phyloP scores from a whole-genome alignment of 2,329 filamentous ascomycete species.

The Sclerotinia borealis region DNA sequence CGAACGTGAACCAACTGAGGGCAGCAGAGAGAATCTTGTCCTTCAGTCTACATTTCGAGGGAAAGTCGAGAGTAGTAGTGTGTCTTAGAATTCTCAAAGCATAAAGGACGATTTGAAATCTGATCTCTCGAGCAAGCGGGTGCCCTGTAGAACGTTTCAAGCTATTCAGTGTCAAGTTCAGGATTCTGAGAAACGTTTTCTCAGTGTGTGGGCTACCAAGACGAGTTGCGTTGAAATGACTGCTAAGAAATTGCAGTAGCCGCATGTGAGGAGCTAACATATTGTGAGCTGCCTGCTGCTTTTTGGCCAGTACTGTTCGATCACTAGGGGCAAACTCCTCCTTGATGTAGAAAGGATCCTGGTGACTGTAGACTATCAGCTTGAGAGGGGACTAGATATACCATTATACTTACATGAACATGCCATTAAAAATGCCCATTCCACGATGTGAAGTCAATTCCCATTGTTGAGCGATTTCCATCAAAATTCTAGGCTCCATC shows the following conservation, averaged over 20 bases:
- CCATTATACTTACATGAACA: conserved; percentile 50
- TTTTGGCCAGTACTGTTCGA: conserved; percentile 64
- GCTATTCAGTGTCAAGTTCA: conserved; percentile 71
- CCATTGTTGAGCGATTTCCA: conserved; percentile 86
- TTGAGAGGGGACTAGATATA: neutral
- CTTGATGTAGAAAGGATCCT: conserved; percentile 84
- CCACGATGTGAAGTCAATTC: conserved; percentile 73
- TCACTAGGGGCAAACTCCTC: conserved; percentile 93
- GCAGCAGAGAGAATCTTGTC: conserved; percentile 83
- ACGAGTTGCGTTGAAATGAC: conserved; percentile 91
- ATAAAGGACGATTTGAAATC: conserved; percentile 82
- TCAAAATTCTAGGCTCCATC: conserved; percentile 78
- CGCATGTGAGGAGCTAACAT: conserved; percentile 80
- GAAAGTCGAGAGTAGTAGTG: conserved; percentile 57
- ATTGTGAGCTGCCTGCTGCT: conserved; percentile 74
- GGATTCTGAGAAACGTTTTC: conserved; percentile 71
- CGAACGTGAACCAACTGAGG: conserved; percentile 78
- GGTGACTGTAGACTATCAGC: conserved; percentile 46
- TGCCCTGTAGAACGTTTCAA: conserved; percentile 67
- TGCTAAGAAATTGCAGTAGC: conserved; percentile 81
- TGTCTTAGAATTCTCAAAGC: conserved; percentile 71
- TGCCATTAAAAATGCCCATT: conserved; percentile 73
- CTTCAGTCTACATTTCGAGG: conserved; percentile 75
- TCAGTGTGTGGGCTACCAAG: conserved; percentile 78
- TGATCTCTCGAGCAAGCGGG: conserved; percentile 84